phyloP scores from a whole-genome alignment of 257 asterid genomes.

The Plantago ovata region DNA sequence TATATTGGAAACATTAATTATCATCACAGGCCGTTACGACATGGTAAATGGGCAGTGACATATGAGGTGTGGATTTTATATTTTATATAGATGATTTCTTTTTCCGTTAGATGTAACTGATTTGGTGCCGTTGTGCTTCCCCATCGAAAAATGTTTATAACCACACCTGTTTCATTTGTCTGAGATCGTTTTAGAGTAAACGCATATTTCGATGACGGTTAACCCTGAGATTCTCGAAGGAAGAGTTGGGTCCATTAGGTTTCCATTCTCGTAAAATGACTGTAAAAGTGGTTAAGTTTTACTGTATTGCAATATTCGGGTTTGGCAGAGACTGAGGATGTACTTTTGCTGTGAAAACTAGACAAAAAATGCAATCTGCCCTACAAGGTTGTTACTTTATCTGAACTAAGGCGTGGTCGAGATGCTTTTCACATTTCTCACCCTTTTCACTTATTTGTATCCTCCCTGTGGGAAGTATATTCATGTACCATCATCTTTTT shows the following conservation, averaged over 20 bases:
- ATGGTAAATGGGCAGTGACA: constrained; percentile 99
- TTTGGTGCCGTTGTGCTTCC: background rate
- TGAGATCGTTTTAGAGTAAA: too few relatives aligned
- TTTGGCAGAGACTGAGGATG: background rate
- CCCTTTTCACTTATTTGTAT: too few relatives aligned
- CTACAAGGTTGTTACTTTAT: too few relatives aligned
- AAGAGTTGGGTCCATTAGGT: too few relatives aligned
- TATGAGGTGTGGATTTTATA: constrained; percentile 60
- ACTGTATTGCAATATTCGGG: background rate
- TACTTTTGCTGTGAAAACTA: background rate
- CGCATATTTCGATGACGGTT: background rate
- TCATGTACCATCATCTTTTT: too few relatives aligned
- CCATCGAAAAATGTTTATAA: background rate
- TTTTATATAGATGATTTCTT: background rate
- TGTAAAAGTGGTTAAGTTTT: background rate
- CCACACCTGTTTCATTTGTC: too few relatives aligned
- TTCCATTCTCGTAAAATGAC: background rate
- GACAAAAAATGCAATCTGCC: background rate
- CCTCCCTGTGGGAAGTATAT: too few relatives aligned
- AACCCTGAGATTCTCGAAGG: background rate
- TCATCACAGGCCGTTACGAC: constrained; percentile 83
- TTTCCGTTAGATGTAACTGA: background rate
- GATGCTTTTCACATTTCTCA: too few relatives aligned
- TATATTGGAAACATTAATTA: constrained; percentile 90
- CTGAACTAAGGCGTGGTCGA: too few relatives aligned